These are phyloP conservation scores for Hypholoma fasciculare DNA, from an alignment of 768 basidiomycete genomes.

Conservation along the genomic window DNA sequence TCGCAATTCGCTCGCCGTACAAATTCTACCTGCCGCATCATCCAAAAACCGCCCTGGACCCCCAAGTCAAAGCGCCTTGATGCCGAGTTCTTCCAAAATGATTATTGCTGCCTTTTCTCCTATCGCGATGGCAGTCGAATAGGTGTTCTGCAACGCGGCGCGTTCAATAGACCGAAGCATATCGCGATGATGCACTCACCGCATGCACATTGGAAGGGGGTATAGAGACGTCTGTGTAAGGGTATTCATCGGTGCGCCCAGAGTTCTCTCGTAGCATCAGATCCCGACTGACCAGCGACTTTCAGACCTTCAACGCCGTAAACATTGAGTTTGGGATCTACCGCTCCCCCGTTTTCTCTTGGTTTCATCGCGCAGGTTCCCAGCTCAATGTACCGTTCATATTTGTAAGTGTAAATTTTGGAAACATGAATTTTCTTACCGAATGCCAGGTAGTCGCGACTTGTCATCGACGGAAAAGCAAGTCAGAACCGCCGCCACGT, in stretches of 20 bases:
- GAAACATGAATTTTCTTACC: constrained; percentile 19
- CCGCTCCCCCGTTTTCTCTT: constrained; percentile 19
- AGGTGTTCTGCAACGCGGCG: constrained; percentile 23
- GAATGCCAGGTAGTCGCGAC: constrained; percentile 44
- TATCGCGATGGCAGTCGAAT: constrained; percentile 34
- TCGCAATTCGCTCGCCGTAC: neutral
- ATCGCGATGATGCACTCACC: constrained; percentile 17
- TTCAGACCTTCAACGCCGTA: constrained; percentile 27
- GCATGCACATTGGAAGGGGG: neutral
- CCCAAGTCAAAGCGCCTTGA: neutral
- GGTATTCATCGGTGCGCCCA: neutral
- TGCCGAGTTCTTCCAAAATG: constrained; percentile 40
- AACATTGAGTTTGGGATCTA: constrained; percentile 25
- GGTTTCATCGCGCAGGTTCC: constrained; percentile 30
- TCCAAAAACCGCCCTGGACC: no score
- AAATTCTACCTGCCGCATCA: no score
- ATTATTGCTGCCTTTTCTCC: constrained; percentile 58
- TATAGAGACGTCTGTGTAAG: neutral
- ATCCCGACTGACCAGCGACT: constrained; percentile 20
- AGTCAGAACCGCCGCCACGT: neutral
- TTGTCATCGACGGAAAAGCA: constrained; percentile 7
- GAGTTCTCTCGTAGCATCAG: neutral
- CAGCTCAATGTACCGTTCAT: constrained; percentile 8
- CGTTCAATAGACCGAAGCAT: constrained; percentile 21
- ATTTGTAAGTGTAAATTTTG: neutral